Conservation (phyloP, 2,329 filamentous ascomycete species). For the Epichloe hybrida region DNA sequence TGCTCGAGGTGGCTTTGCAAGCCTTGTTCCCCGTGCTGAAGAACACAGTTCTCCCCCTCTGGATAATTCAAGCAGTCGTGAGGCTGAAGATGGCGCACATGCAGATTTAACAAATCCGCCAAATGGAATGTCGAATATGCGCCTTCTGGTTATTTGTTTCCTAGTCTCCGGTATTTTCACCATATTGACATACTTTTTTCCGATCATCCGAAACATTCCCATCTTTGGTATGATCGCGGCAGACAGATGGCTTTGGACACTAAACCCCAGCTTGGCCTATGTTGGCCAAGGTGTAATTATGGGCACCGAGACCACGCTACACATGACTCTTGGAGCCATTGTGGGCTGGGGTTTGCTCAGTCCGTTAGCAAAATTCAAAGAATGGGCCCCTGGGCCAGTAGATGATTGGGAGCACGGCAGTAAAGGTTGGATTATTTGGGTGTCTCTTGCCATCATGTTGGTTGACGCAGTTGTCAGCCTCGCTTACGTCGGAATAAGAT, state of each 20-base stretch:
- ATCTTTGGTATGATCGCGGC: constrained; percentile 68
- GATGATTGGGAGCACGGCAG: constrained; percentile 83
- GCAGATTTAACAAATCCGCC: neutral
- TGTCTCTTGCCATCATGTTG: constrained; percentile 92
- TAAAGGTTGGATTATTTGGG: constrained; percentile 98
- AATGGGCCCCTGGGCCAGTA: constrained; percentile 82
- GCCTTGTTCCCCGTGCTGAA: constrained; percentile 23
- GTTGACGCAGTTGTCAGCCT: constrained; percentile 84
- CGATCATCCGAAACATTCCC: constrained; percentile 71
- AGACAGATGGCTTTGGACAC: constrained; percentile 77
- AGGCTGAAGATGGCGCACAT: neutral
- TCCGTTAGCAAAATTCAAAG: constrained; percentile 69
- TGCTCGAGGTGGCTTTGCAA: constrained; percentile 28
- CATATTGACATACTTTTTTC: constrained; percentile 79
- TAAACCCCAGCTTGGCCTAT: constrained; percentile 95
- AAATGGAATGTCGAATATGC: constrained; percentile 34
- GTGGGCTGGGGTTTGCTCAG: constrained; percentile 86
- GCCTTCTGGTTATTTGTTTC: constrained; percentile 43
- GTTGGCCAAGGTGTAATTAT: constrained; percentile 97
- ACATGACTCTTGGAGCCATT: constrained; percentile 85
- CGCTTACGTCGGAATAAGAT: constrained; percentile 58
- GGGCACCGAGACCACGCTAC: constrained; percentile 86
- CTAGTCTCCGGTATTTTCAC: constrained; percentile 54
- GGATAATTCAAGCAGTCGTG: neutral
- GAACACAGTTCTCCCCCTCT: neutral